These are phyloP conservation scores for Erysimum cheiranthoides DNA, from an alignment of 345 rosid species.

Conservation along the genomic window DNA sequence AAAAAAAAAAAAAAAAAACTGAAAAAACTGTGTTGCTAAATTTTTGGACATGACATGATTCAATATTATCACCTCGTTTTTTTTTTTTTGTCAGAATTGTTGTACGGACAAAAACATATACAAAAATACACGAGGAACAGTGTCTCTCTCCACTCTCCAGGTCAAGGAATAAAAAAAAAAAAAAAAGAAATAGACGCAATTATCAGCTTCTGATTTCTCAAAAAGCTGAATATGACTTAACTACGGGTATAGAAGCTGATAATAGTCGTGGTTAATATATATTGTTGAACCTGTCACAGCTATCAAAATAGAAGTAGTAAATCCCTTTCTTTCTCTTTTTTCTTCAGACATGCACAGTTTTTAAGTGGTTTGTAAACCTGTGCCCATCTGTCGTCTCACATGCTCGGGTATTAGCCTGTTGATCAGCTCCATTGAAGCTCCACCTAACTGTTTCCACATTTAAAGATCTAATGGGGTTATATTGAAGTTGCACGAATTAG, in stretches of 20 bases:
- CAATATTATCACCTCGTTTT: constrained; percentile 5
- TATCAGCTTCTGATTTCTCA: constrained; percentile 28
- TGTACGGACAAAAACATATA: constrained; percentile 38
- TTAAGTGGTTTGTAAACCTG: constrained; percentile 29
- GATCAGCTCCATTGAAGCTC: constrained; percentile 70
- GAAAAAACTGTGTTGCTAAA: not conserved
- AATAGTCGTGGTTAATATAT: constrained; percentile 34
- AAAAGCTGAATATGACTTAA: constrained; percentile 15
- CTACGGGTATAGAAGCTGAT: constrained; percentile 16
- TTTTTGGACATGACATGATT: not conserved
- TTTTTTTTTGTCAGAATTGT: constrained; percentile 23
- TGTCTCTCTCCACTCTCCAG: not conserved
- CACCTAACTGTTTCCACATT: constrained; percentile 51
- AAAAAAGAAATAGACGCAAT: not conserved
- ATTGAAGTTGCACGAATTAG: constrained; percentile 1
- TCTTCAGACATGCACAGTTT: constrained; percentile 16
- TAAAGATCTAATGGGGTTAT: not conserved
- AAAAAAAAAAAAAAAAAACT: too few relatives aligned
- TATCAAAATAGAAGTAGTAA: constrained; percentile 23
- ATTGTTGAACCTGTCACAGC: constrained; percentile 31
- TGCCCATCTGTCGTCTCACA: constrained; percentile 54
- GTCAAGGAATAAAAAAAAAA: not conserved
- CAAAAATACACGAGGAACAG: constrained; percentile 30
- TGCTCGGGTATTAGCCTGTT: constrained; percentile 73
- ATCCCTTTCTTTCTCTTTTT: constrained; percentile 10